Base-by-base conservation (phyloP, 306 rosid genomes). In the Cercis canadensis region DNA sequence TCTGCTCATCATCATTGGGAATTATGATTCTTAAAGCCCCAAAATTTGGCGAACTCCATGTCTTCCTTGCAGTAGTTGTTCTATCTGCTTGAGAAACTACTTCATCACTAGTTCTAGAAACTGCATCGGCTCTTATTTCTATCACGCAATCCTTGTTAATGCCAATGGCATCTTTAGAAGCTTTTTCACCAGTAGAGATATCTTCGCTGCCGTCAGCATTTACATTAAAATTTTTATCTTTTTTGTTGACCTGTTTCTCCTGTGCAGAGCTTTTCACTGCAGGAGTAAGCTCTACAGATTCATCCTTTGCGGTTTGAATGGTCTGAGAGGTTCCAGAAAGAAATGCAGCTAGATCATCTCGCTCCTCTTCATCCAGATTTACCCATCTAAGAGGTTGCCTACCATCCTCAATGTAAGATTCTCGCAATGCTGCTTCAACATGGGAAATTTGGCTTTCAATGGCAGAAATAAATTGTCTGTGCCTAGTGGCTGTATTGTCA, bases 301-400 rank as follows among this genome's bases (percentile, higher is more conserved):
- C 92, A 61, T 76, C 83, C 68, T 77, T 82, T 14, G 69, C 55
- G 45, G 57, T 75, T 70, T 65, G 85, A 3, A 36, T 21, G 53
- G 64, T 76, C 41, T 79, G 86, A 57, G 81, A 65, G 11, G 85
- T 84, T 69, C 98, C 96, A 12, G 95, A 81, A 52, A 94, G 89
- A 90, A 94, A 94, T 17, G 95, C 96, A 49, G 96, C 98, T 39
- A 94, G 80, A 84, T 94, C 97, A 72, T 90, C 89, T 58, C 88
- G 70, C 78, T 94, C 98, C 34, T 89, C 95, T 74, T 90, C 87
- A 56, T 90, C 89, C 32, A 94, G 85, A 66, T 87, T 81, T 37
- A 94, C 95, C 98, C 98, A 94, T 57, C 83, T 81, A 67, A 88
- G 83, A 13, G 97, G 90, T 73, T 84, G 86, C 87, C 78, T 87